Base-by-base conservation (phyloP, 768 basidiomycete species). In the Pleurotus ostreatus region DNA sequence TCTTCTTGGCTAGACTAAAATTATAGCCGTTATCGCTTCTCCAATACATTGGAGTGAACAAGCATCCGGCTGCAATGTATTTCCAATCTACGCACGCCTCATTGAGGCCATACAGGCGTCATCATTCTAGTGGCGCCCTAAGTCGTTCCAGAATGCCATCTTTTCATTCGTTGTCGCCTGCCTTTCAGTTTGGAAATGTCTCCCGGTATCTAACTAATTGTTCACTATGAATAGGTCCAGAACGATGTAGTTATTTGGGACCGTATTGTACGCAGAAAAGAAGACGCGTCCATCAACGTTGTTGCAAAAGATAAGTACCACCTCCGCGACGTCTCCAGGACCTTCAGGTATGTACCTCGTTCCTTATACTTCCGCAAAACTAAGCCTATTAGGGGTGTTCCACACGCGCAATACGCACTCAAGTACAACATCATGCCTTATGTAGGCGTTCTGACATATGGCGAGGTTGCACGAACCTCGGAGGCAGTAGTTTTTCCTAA, bases 351-450 rank as follows among this genome's bases (percentile, higher is more conserved):
- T 63, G 88, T 18, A 45, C 44, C 44, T 51, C 40, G 49, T 52
- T 46, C 60, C 66, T 64, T 65, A 61, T 59, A 56, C 58, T 25
- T 48, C 25, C 20, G 11, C 49, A 26, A 59, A 34, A 34, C 30
- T 34, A 38, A 48, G 56, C 22, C 48, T 20, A 46, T n/a, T 63
- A 93, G 92, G 65, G 79, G 84, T 63, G 79, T 81, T 26, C 72
- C 79, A 12, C 76, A 87, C 13, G 84, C 87, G 5, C 74, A 82
- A 57, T 94, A 90, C 67, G 74, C 80, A 1, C 78, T 96, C 23
- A 89, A 88, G 64, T 96, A 94, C 71, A 93, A 94, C 65, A 66
- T 93, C 30, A 94, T 95, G 92, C 94, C 94, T 5, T 86, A 88
- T 65, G 89, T 95, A 16, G 94, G 94, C 16, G 62, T 84, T 44